Evolutionary conservation across 352 stramenopile species (phyloP), one percentile per base, ranked within the genome.

Genomic region (Phytophthora pseudosyringae): DNA sequence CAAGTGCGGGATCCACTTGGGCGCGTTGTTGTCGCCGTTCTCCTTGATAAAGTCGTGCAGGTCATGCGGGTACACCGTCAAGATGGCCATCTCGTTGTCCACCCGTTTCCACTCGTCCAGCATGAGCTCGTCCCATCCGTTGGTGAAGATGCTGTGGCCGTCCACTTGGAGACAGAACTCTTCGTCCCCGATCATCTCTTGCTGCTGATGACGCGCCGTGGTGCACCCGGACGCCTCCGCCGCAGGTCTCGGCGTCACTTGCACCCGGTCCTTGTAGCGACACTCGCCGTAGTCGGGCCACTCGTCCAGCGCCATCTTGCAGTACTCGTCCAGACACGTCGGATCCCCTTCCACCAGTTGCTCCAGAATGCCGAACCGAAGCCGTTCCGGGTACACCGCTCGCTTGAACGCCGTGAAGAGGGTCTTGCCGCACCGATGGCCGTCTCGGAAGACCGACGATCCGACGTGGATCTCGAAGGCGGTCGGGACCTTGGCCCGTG

Each of bases 131-230:
- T 93, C 85, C 85, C 85, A 93, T 10, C 69, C 62, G 54, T 90
- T 91, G 9, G 82, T 91, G 54, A 93, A 93, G 61, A 91, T 88
- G 38, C 77, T 89, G 72, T 93, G 85, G 1, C 77, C 80, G 28
- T 93, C 85, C 12, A 93, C 72, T 59, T 91, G 82, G n/a, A 93
- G 72, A 53, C 84, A 93, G 41, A 93, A 93, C 59, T 90, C 84
- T 33, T 93, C 78, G 46, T 88, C 52, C 25, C 64, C 58, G 5
- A 93, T 53, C 13, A 93, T 80, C 48, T 90, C 74, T 54, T 94
- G 83, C 53, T 94, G 86, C 50, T 78, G 85, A 54, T 91, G 75
- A 13, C 86, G 86, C 38, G 86, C 86, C 3, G 88, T 74, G 21
- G 86, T 94, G n/a, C 83, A 86, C 3, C 86, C 86, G 11, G 80